These are phyloP conservation scores for Betula pendula DNA, from an alignment of 306 rosid genomes.

Conservation along the genomic window DNA sequence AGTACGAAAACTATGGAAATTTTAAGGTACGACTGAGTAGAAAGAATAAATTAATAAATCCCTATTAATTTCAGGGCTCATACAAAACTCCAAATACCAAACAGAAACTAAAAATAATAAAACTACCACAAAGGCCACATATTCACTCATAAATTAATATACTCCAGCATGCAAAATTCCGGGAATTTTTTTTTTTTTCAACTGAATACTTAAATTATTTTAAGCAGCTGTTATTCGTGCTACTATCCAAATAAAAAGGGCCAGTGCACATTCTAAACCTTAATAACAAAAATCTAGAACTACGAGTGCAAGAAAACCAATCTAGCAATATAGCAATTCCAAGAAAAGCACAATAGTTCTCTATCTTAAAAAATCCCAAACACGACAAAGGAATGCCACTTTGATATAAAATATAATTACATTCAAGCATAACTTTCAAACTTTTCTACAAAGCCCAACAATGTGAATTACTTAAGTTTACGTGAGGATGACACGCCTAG, in stretches of 20 bases:
- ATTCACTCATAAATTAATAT: too few relatives aligned
- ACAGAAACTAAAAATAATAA: too few relatives aligned
- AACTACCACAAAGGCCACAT: neutral
- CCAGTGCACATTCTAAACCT: neutral
- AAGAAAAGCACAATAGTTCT: neutral
- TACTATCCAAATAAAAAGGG: neutral
- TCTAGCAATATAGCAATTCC: neutral
- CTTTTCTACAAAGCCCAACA: neutral
- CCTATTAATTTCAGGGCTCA: neutral
- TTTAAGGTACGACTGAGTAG: neutral
- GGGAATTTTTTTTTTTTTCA: neutral
- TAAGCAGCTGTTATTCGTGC: neutral
- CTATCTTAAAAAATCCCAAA: neutral
- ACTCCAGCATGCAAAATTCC: neutral
- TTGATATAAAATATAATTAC: neutral
- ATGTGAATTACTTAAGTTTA: neutral
- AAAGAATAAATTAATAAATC: neutral
- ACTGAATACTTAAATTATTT: neutral
- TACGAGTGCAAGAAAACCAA: neutral
- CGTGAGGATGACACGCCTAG: neutral
- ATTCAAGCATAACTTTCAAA: neutral
- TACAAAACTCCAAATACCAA: neutral
- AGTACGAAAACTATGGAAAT: neutral
- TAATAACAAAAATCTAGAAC: neutral
- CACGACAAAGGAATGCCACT: neutral